phyloP scores from a whole-genome alignment of 305 asterid species.

The Fraxinus baroniana region DNA sequence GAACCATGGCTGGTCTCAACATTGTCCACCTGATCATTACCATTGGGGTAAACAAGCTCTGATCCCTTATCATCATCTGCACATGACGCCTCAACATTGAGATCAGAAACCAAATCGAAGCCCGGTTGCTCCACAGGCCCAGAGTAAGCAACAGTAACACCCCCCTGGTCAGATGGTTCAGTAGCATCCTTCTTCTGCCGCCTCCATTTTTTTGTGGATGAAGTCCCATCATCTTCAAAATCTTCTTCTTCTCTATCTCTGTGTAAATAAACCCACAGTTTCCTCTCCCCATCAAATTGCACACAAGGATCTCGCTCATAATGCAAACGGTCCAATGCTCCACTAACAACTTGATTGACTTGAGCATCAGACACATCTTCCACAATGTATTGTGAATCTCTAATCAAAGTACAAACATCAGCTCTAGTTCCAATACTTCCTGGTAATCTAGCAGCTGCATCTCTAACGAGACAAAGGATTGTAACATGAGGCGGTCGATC shows the following conservation, averaged over 20 bases:
- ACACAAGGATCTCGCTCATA: constrained; percentile 98
- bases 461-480: constrained; percentile 94
- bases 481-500: constrained; percentile 98
- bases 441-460: constrained; percentile 97
- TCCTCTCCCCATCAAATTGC: constrained; percentile 92
- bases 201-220: constrained; percentile 97
- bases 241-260: constrained; percentile 97
- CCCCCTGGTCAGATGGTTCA: constrained; percentile 68
- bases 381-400: constrained; percentile 92
- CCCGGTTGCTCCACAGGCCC: constrained; percentile 55
- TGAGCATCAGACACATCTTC: constrained; percentile 92
- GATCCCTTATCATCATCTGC: constrained; percentile 61
- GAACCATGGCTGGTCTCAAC: constrained; percentile 47
- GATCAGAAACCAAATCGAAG: constrained; percentile 65
- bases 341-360: constrained; percentile 95
- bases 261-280: constrained; percentile 89
- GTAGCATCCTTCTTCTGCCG: constrained; percentile 80
- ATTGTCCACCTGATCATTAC: constrained; percentile 46
- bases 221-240: constrained; percentile 98
- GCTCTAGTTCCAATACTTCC: constrained; percentile 98
- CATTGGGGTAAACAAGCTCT: constrained; percentile 49
- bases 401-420: constrained; percentile 87
- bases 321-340: constrained; percentile 94
- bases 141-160: constrained; percentile 58
- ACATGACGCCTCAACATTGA: constrained; percentile 50